phyloP scores from a whole-genome alignment of 164 flowering plant genomes.

The Vitis riparia region DNA sequence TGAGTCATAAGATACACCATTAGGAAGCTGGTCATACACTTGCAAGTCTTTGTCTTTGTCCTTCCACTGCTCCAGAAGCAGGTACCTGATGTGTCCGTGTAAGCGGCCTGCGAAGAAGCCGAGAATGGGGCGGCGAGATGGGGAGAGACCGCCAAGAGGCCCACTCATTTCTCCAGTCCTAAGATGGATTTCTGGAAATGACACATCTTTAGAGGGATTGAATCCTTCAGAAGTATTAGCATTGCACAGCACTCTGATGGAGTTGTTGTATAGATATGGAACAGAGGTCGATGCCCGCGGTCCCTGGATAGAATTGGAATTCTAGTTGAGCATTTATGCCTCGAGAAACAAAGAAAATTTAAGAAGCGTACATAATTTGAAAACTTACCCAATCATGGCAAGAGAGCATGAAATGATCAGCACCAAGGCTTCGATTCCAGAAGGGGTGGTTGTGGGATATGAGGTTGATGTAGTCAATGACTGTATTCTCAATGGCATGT shows the following conservation, averaged over 20 bases:
- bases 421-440: conserved; percentile 64
- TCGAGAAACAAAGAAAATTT: neutral
- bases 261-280: conserved; percentile 36
- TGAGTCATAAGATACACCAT: conserved; percentile 26
- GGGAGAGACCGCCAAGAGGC: conserved; percentile 42
- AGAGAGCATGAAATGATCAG: conserved; percentile 64
- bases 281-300: conserved; percentile 38
- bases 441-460: conserved; percentile 39
- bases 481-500: conserved; percentile 18
- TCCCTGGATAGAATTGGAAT: conserved; percentile 25
- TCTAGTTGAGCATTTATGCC: neutral
- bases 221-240: conserved; percentile 65
- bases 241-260: conserved; percentile 64
- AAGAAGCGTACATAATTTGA: no score
- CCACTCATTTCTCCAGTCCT: conserved; percentile 32
- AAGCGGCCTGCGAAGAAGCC: conserved; percentile 62
- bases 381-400: conserved; percentile 60
- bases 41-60: conserved; percentile 42
- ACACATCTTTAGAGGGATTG: conserved; percentile 54
- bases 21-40: conserved; percentile 42
- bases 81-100: conserved; percentile 49
- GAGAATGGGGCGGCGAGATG: conserved; percentile 37
- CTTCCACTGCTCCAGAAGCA: conserved; percentile 52
- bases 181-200: conserved; percentile 60
- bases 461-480: conserved; percentile 41